Evolutionary conservation across 345 rosid genomes (phyloP).

Genomic region (Eucalyptus camaldulensis): DNA sequence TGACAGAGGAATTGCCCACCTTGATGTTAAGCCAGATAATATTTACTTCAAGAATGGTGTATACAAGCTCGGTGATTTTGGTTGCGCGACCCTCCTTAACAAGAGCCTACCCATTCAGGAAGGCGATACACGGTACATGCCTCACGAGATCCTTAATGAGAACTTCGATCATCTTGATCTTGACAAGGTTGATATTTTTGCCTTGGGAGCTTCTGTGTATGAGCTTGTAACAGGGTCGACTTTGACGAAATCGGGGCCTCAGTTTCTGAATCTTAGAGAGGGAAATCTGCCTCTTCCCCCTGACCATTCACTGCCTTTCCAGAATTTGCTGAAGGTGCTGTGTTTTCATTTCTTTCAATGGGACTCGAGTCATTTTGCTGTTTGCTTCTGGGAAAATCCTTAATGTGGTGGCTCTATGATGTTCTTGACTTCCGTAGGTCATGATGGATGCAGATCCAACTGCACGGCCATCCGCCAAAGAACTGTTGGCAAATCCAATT

Average conservation of each 20-base stretch:
- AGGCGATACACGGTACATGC: conserved; percentile 98
- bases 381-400: neutral
- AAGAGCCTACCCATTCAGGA: conserved; percentile 84
- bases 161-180: conserved; percentile 70
- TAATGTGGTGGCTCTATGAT: neutral
- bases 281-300: conserved; percentile 88
- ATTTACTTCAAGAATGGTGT: conserved; percentile 69
- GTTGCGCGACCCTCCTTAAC: conserved; percentile 76
- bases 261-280: conserved; percentile 51
- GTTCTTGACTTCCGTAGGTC: conserved; percentile 20
- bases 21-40: conserved; percentile 95
- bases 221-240: conserved; percentile 70
- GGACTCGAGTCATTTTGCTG: neutral
- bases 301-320: conserved; percentile 76
- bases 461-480: conserved; percentile 61
- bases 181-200: conserved; percentile 89
- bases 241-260: conserved; percentile 55
- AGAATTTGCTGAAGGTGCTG: conserved; percentile 77
- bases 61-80: conserved; percentile 92
- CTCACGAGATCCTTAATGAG: conserved; percentile 84
- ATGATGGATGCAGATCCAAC: conserved; percentile 78
- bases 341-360: neutral
- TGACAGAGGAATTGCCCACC: conserved; percentile 75
- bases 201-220: conserved; percentile 66
- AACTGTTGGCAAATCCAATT: conserved; percentile 49